A percentile compares a stretch with the other conserved stretches of the same genome.
phyloP scores from a whole-genome alignment of 179 eudicot genomes.

The Silene noctiflora region DNA sequence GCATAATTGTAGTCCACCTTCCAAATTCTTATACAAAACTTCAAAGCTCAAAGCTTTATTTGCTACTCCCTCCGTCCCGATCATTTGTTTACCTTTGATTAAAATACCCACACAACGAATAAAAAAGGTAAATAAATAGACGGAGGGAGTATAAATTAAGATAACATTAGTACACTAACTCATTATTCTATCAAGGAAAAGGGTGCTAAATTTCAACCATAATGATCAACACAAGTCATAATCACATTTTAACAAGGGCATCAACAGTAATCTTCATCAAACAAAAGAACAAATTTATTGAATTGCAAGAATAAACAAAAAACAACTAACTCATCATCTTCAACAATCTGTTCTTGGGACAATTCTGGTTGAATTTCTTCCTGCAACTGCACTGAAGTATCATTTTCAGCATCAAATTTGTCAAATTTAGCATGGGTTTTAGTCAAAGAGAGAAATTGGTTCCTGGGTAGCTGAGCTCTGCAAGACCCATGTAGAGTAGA shows the following conservation, averaged over 20 bases:
- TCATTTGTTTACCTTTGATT: too few relatives aligned
- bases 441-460: conserved; percentile 23
- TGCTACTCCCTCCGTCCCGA: too few relatives aligned
- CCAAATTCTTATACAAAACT: neutral
- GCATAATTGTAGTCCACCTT: neutral
- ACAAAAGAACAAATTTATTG: neutral
- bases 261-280: too few relatives aligned
- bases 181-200: neutral
- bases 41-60: conserved; percentile 1
- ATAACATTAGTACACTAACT: neutral
- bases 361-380: conserved; percentile 7
- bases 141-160: neutral
- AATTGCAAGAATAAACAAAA: neutral
- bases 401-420: conserved; percentile 49
- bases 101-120: too few relatives aligned
- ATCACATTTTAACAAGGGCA: too few relatives aligned
- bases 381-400: conserved; percentile 24
- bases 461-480: conserved; percentile 36
- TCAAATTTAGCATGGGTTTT: conserved; percentile 64
- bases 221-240: neutral
- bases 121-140: neutral
- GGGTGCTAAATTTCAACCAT: too few relatives aligned
- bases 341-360: conserved; percentile 32
- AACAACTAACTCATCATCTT: conserved; percentile 68
- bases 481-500: conserved; percentile 29